Base-by-base conservation (phyloP, 2,329 filamentous ascomycete species). In the Gnomoniopsis sp. region DNA sequence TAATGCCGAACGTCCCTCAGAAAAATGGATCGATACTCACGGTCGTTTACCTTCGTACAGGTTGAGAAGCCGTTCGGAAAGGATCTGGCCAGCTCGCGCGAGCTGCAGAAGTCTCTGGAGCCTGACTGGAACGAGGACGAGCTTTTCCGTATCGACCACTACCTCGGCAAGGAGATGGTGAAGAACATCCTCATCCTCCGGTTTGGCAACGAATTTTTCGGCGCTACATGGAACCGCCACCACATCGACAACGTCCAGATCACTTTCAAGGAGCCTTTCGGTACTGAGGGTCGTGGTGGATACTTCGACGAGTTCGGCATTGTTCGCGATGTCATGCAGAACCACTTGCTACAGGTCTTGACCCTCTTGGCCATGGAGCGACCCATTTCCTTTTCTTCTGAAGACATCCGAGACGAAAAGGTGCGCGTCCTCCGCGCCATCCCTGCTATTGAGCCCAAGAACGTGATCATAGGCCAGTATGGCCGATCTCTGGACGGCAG, bases 241-340 rank as follows among this genome's bases (percentile, higher is more conserved):
- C 93, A 98, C 82, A 99, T 99, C 79, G 95, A 98, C 79, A 99
- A 96, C 70, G 89, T 99, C 52, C 95, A 98, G 80, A 98, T 99
- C 72, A 91, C 95, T 50, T 99, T 99, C 84, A 99, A 99, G 82
- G 95, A 99, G 80, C 95, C 95, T 8, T 99, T 99, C 70, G 96
- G 95, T 67, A 99, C 95, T 22, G 95, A 99, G 75, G 96, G 95
- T 56, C 90, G 95, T 71, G 95, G 96, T 64, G 95, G 95, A 58
- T 99, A 99, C 81, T 99, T 99, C 72, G 96, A 99, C 72, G 95
- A 99, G 79, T 99, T 99, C 69, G 96, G 95, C 71, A 99, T 99
- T 75, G 92, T 99, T 70, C 92, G 96, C 72, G 96, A 99, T 80
- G 95, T 99, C 67, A 98, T 99, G 95, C 95, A 99, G 79, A 99